Conservation (phyloP, 148 eudicot genomes). For the Cornus kousa region DNA sequence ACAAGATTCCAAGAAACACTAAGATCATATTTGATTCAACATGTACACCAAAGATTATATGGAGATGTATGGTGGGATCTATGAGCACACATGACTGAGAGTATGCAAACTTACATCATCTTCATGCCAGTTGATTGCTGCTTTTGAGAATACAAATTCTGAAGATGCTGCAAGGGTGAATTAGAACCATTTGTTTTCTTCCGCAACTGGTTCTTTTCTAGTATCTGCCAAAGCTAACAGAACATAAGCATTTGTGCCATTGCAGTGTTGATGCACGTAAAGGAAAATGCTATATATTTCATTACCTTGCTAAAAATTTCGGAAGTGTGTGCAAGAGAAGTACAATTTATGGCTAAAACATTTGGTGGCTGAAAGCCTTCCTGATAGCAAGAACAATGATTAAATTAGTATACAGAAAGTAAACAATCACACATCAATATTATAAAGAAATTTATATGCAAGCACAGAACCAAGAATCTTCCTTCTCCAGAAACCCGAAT, state of each 20-base stretch:
- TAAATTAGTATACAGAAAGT: not conserved
- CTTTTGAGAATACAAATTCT: constrained; percentile 52
- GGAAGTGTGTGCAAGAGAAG: constrained; percentile 60
- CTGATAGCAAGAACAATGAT: constrained; percentile 33
- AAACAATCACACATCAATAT: not conserved
- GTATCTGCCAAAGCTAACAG: constrained; percentile 45
- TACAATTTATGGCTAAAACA: constrained; percentile 75
- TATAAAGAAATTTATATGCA: too few relatives aligned
- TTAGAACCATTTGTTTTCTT: constrained; percentile 46
- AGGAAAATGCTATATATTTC: not conserved
- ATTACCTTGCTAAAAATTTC: constrained; percentile 90
- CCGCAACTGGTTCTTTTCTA: constrained; percentile 43
- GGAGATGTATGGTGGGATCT: not conserved
- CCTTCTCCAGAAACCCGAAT: not conserved
- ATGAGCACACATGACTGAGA: not conserved
- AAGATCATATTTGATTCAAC: not conserved
- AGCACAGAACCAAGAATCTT: not conserved
- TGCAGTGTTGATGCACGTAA: constrained; percentile 6
- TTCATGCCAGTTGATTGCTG: constrained; percentile 37
- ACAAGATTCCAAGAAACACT: not conserved
- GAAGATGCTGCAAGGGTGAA: constrained; percentile 66
- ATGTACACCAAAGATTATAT: not conserved
- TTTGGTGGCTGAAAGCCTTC: constrained; percentile 60
- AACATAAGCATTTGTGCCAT: constrained; percentile 5
- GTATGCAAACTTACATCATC: constrained; percentile 64